phyloP scores from a whole-genome alignment of 441 rosid genomes.

The Populus tomentosa region DNA sequence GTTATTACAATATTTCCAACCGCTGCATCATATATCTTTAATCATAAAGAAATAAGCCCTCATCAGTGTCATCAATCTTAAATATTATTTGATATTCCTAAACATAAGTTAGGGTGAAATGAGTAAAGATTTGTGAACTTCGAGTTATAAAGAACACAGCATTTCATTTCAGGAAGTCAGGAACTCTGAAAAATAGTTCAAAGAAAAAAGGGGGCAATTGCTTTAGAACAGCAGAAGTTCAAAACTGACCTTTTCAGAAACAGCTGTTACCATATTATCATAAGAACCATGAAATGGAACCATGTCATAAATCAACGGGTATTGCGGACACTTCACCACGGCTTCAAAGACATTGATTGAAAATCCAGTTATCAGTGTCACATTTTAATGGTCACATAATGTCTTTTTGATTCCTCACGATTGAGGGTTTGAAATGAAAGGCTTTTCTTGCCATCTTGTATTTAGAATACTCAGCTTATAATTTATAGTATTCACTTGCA shows the following conservation, averaged over 20 bases:
- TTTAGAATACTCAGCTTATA: too few relatives aligned
- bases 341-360: conserved; percentile 1
- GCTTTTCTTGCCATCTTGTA: too few relatives aligned
- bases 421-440: too few relatives aligned
- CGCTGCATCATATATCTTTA: conserved; percentile 2
- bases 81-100: neutral
- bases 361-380: neutral
- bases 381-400: neutral
- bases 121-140: too few relatives aligned
- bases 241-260: neutral
- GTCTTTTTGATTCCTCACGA: too few relatives aligned
- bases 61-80: neutral
- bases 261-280: neutral
- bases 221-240: too few relatives aligned
- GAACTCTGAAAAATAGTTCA: neutral
- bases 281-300: conserved; percentile 6
- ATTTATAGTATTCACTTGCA: too few relatives aligned
- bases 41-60: neutral
- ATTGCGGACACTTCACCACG: neutral
- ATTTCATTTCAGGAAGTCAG: too few relatives aligned
- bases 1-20: conserved; percentile 10
- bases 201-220: too few relatives aligned
- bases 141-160: too few relatives aligned
- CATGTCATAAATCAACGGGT: neutral
- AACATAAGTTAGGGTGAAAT: neutral